Percentiles rank a stretch among this genome's conserved stretches.
Conservation (phyloP, 495 filamentous ascomycete species). For the Penicillium malachiteum region DNA sequence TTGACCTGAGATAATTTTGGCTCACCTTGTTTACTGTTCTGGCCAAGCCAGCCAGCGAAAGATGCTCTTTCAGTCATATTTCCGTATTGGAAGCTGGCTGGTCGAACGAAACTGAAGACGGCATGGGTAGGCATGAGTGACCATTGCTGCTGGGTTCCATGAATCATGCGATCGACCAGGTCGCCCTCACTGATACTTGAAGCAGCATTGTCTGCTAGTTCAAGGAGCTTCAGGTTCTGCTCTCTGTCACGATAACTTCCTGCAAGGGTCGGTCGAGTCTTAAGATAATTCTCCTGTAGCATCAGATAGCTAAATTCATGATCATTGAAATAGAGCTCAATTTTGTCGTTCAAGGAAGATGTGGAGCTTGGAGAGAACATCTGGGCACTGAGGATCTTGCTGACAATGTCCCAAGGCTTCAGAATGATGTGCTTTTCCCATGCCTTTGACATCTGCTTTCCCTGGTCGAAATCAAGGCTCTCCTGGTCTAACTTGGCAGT, state of each 20-base stretch:
- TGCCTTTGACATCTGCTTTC: conserved; percentile 89
- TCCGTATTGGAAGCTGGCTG: conserved; percentile 86
- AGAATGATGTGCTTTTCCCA: conserved; percentile 98
- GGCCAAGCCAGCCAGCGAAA: conserved; percentile 91
- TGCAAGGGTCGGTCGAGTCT: conserved; percentile 68
- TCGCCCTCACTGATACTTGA: conserved; percentile 97
- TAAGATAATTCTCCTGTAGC: conserved; percentile 97
- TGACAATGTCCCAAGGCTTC: conserved; percentile 96
- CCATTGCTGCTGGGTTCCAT: conserved; percentile 97
- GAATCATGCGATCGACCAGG: conserved; percentile 95
- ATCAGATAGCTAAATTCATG: conserved; percentile 95
- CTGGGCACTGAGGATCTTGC: conserved; percentile 84
- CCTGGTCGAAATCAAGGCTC: conserved; percentile 74
- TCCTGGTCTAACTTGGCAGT: conserved; percentile 84
- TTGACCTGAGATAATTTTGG: background rate
- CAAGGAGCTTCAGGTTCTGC: conserved; percentile 73
- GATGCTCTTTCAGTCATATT: conserved; percentile 57
- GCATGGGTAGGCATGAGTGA: conserved; percentile 96
- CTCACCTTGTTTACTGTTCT: conserved; percentile 83
- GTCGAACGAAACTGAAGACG: conserved; percentile 91
- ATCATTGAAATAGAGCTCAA: conserved; percentile 98
- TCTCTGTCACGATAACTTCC: conserved; percentile 59
- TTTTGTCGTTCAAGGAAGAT: conserved; percentile 90
- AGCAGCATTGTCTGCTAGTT: conserved; percentile 82
- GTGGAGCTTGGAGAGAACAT: conserved; percentile 81